These are phyloP conservation scores for Tremella yokohamensis DNA, from an alignment of 768 basidiomycete species.

Conservation along the genomic window DNA sequence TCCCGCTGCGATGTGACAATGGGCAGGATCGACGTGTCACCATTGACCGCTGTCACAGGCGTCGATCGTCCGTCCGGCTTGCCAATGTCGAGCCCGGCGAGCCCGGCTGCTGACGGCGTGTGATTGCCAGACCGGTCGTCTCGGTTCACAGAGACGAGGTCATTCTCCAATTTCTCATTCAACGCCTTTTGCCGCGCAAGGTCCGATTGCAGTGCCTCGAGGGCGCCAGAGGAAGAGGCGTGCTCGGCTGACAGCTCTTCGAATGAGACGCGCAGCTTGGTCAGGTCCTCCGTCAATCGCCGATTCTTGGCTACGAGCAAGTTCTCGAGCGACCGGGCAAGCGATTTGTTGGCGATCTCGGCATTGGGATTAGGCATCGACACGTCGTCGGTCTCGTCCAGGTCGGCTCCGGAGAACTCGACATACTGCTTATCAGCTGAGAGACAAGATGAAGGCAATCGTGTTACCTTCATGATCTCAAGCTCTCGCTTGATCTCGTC, in stretches of 20 bases:
- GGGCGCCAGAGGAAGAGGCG: conserved; percentile 59
- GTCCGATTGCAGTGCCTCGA: conserved; percentile 62
- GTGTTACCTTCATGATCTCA: conserved; percentile 90
- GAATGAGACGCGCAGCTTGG: conserved; percentile 81
- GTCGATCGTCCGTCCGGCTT: conserved; percentile 51
- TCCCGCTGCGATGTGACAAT: conserved; percentile 97
- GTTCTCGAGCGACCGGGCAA: conserved; percentile 79
- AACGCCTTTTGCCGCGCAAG: conserved; percentile 72
- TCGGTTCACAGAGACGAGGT: conserved; percentile 75
- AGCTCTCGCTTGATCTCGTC: conserved; percentile 97
- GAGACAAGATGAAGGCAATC: not conserved
- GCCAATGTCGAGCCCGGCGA: conserved; percentile 72
- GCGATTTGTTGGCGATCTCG: conserved; percentile 69
- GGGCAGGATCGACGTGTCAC: conserved; percentile 92
- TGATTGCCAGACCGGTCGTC: conserved; percentile 7
- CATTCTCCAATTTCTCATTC: conserved; percentile 88
- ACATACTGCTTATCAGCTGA: conserved; percentile 65
- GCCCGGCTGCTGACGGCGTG: conserved; percentile 46
- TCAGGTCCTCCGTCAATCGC: conserved; percentile 83
- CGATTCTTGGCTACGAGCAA: conserved; percentile 92
- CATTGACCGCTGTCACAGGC: conserved; percentile 65
- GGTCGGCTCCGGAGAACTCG: conserved; percentile 86
- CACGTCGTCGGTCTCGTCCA: conserved; percentile 58
- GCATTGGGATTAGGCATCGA: conserved; percentile 86
- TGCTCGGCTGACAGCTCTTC: conserved; percentile 73